Conservation (phyloP, 106 monocot genomes). For the Gastrodia elata region DNA sequence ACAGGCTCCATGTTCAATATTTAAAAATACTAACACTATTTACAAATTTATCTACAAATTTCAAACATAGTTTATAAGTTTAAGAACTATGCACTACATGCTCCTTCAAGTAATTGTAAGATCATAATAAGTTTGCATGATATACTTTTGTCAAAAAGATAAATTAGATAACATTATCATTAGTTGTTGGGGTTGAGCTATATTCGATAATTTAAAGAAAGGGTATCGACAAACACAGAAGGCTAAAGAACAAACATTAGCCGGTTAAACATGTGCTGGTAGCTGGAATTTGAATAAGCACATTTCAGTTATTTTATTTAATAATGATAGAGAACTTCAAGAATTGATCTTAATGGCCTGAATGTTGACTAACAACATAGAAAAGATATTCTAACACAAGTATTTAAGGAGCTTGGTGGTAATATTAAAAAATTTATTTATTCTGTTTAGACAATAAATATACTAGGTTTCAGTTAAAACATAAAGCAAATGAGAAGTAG, state of each 20-base stretch:
- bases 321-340: background rate
- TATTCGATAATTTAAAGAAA: background rate
- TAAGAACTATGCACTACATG: background rate
- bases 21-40: background rate
- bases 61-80: background rate
- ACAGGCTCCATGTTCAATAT: background rate
- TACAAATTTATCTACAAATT: background rate
- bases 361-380: background rate
- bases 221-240: background rate
- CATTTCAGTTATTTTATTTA: background rate
- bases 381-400: background rate
- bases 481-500: background rate
- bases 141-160: conserved; percentile 1
- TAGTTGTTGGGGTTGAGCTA: background rate
- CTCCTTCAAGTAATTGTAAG: background rate
- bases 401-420: background rate
- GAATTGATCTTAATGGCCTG: background rate
- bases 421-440: background rate
- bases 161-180: background rate
- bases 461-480: background rate
- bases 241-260: background rate
- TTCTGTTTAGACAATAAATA: background rate
- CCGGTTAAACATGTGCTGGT: background rate
- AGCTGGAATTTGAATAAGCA: background rate
- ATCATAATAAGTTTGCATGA: background rate